Evolutionary conservation across 1,284 basidiomycete species (phyloP).

Genomic region (Irpex sp.): DNA sequence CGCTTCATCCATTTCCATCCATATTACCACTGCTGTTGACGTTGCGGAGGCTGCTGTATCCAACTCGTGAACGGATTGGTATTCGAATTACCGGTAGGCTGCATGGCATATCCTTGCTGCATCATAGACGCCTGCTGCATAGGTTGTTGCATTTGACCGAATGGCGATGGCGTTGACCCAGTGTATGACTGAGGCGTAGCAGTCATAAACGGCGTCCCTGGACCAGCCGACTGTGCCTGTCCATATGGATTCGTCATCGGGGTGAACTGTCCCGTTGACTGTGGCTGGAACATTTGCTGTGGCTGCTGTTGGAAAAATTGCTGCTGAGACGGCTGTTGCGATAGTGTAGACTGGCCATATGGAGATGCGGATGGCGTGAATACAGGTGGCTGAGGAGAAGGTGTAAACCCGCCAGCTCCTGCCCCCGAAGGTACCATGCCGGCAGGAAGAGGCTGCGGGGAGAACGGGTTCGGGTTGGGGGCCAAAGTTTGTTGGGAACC

Average conservation of each 20-base stretch:
- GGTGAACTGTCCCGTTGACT: constrained; percentile 1
- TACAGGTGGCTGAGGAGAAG: background rate
- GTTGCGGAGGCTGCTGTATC: constrained; percentile 19
- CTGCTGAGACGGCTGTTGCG: constrained; percentile 13
- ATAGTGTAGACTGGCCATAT: constrained; percentile 6
- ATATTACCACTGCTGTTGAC: constrained; percentile 8
- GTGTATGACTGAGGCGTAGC: constrained; percentile 2
- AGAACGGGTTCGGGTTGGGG: constrained; percentile 23
- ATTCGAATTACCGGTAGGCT: background rate
- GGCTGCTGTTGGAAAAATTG: constrained; percentile 7
- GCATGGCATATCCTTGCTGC: constrained; percentile 9
- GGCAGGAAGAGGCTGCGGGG: constrained; percentile 12
- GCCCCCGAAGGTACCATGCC: background rate
- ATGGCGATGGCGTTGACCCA: constrained; percentile 17
- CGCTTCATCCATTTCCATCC: background rate
- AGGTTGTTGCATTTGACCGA: constrained; percentile 17
- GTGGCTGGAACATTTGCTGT: constrained; percentile 6
- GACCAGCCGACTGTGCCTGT: constrained; percentile 8
- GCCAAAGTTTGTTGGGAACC: constrained; percentile 9
- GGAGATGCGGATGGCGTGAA: constrained; percentile 1
- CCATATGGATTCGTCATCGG: constrained; percentile 6
- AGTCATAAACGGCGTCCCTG: constrained; percentile 5
- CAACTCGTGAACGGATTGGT: constrained; percentile 30
- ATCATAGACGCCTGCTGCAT: constrained; percentile 7
- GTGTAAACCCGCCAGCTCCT: background rate